Base-by-base conservation (phyloP, 2,329 filamentous ascomycete genomes). In the Neopestalotiopsis sp. region DNA sequence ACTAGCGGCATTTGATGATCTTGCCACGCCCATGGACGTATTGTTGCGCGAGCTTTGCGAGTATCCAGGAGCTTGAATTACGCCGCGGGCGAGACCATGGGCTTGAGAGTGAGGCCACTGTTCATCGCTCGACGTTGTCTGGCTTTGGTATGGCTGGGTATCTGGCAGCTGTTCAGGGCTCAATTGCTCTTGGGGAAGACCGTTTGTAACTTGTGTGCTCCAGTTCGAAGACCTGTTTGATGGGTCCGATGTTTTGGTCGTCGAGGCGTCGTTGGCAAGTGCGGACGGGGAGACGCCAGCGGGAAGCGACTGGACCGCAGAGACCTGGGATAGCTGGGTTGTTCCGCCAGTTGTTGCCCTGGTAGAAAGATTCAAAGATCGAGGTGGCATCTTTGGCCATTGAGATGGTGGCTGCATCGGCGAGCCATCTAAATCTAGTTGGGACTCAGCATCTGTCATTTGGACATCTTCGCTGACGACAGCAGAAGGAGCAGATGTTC, bases 231-330 rank as follows among this genome's bases (percentile, higher is more conserved):
- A 91, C 66, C 83, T 78, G 70, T 85, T 83, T 17, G 92, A 94
- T 5, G 89, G 88, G 70, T 92, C 90, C 1, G 93, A 94, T 2
- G 93, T 95, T 81, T 97, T 96, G n/a, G 95, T 97, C 1, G 95
- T 97, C 2, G 94, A 97, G 1, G 94, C 95, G 75, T 97, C 94
- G 75, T 98, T 98, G 66, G 91, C 83, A 69, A 87, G 79, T 13
- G 86, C 87, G 32, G 87, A 88, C 14, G 88, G 88, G 4, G 88
- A 88, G 66, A 89, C 82, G 4, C 87, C 89, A 0, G 85, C 81
- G 0, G 89, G 87, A 2, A 91, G 79, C 24, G 87, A 82, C 17
- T 88, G 90, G 59, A 91, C 80, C 1, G 83, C 85, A 4, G 91
- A 92, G 59, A 85, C 82, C 76, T 93, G 92, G 1, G 92, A 93